phyloP scores from a whole-genome alignment of 352 stramenopile species.

The Phytophthora constricta region DNA sequence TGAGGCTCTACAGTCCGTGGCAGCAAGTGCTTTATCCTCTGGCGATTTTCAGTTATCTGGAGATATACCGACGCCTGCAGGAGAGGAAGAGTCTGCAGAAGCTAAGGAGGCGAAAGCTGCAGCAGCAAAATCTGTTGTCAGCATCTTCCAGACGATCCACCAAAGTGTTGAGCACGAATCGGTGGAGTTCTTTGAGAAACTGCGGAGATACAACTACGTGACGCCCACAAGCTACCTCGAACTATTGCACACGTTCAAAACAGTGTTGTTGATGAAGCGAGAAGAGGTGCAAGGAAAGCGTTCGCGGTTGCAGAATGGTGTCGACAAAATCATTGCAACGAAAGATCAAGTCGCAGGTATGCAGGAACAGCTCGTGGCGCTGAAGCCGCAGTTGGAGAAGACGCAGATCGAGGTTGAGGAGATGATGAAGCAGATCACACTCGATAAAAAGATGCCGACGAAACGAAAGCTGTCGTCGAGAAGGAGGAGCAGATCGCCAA shows the following conservation, averaged over 20 bases:
- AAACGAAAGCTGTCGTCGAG: conserved; percentile 91
- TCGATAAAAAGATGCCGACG: conserved; percentile 93
- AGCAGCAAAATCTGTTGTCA: conserved; percentile 55
- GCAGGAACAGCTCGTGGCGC: conserved; percentile 91
- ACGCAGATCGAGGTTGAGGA: conserved; percentile 93
- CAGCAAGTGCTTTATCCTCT: conserved; percentile 46
- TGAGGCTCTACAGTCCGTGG: conserved; percentile 83
- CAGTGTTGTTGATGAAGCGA: conserved; percentile 87
- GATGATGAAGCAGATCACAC: conserved; percentile 95
- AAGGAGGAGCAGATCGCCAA: conserved; percentile 93
- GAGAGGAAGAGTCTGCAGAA: conserved; percentile 25
- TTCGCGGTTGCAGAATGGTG: conserved; percentile 88
- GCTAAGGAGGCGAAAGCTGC: conserved; percentile 21
- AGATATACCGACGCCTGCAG: conserved; percentile 11
- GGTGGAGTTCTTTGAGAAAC: conserved; percentile 84
- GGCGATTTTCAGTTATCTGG: conserved; percentile 70
- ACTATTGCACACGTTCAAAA: conserved; percentile 93
- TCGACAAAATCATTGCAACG: conserved; percentile 94
- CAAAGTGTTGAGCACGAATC: conserved; percentile 89
- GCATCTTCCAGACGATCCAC: conserved; percentile 89
- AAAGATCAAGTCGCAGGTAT: conserved; percentile 93
- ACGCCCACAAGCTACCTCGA: conserved; percentile 95
- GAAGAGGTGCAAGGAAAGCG: conserved; percentile 90
- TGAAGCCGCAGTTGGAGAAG: conserved; percentile 92
- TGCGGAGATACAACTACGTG: conserved; percentile 94